Evolutionary conservation across 495 filamentous ascomycete genomes (phyloP).

Genomic region (Melanomma pulvis-pyrius): DNA sequence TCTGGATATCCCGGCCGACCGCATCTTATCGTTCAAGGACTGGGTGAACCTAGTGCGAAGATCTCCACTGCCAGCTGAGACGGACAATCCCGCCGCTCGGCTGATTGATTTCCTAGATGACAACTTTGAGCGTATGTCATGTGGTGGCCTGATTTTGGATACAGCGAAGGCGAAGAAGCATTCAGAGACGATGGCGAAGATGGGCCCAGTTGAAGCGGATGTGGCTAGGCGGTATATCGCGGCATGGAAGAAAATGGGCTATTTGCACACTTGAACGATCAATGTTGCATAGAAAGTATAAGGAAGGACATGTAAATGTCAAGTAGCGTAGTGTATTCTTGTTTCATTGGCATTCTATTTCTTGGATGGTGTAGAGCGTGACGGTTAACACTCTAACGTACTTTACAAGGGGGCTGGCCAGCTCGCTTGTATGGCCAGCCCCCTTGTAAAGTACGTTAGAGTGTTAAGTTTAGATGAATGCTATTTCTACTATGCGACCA

Average conservation of each 20-base stretch:
- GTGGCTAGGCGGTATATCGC: background rate
- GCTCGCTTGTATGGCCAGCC: too few relatives aligned
- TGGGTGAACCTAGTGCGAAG: background rate
- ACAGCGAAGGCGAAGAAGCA: slow-evolving; percentile 48
- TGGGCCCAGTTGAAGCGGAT: background rate
- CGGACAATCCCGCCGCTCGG: slow-evolving; percentile 53
- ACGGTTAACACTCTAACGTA: too few relatives aligned
- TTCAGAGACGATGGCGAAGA: slow-evolving; percentile 46
- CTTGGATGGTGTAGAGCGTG: too few relatives aligned
- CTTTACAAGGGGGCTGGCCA: too few relatives aligned
- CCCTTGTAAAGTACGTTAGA: too few relatives aligned
- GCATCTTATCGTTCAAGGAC: background rate
- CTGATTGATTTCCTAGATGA: slow-evolving; percentile 56
- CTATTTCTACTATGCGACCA: too few relatives aligned
- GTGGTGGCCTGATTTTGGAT: slow-evolving; percentile 55
- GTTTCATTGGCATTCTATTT: too few relatives aligned
- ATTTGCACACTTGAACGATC: too few relatives aligned
- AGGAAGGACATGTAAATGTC: too few relatives aligned
- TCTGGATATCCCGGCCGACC: slow-evolving; percentile 36
- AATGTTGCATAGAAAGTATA: too few relatives aligned
- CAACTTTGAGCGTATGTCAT: slow-evolving; percentile 58
- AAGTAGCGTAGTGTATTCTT: too few relatives aligned
- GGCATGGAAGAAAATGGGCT: background rate
- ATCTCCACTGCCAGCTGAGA: slow-evolving; percentile 30
- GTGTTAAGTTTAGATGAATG: too few relatives aligned